Percentiles rank a stretch among this genome's conserved stretches.
Conservation (phyloP, 2,329 filamentous ascomycete genomes). For the Penicillium expansum region DNA sequence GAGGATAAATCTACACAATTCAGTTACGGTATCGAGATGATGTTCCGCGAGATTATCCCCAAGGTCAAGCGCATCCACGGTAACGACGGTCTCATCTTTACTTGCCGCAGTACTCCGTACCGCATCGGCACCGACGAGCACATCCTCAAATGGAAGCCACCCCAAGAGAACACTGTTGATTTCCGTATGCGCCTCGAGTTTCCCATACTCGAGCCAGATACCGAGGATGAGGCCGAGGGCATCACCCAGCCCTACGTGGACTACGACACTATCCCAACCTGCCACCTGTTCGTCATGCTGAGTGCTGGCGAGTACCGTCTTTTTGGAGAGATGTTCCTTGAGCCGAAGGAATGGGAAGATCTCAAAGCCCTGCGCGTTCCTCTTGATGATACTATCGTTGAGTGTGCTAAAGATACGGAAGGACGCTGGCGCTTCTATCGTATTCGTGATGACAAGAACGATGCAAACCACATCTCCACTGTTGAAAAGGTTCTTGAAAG, state of each 20-base stretch:
- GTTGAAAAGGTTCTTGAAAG: conserved; percentile 85
- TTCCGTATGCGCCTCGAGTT: conserved; percentile 80
- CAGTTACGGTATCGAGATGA: conserved; percentile 83
- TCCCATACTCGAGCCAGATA: conserved; percentile 65
- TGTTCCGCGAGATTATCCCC: conserved; percentile 85
- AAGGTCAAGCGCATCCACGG: conserved; percentile 72
- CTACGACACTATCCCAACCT: conserved; percentile 74
- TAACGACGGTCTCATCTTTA: conserved; percentile 96
- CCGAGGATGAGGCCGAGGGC: conserved; percentile 65
- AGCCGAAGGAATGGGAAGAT: conserved; percentile 75
- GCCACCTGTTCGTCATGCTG: conserved; percentile 68
- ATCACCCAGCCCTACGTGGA: conserved; percentile 64
- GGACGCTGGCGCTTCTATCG: conserved; percentile 81
- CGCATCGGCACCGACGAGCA: conserved; percentile 86
- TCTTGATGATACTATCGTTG: conserved; percentile 82
- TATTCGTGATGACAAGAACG: conserved; percentile 87
- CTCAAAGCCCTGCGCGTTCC: conserved; percentile 72
- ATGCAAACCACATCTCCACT: conserved; percentile 83
- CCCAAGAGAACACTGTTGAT: conserved; percentile 91
- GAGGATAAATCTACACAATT: conserved; percentile 88
- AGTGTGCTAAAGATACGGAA: conserved; percentile 77
- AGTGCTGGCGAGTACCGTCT: conserved; percentile 63
- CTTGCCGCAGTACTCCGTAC: conserved; percentile 84
- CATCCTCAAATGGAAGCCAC: conserved; percentile 98
- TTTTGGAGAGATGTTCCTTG: conserved; percentile 68